phyloP scores from a whole-genome alignment of 495 filamentous ascomycete species.

The Podospora sp. region DNA sequence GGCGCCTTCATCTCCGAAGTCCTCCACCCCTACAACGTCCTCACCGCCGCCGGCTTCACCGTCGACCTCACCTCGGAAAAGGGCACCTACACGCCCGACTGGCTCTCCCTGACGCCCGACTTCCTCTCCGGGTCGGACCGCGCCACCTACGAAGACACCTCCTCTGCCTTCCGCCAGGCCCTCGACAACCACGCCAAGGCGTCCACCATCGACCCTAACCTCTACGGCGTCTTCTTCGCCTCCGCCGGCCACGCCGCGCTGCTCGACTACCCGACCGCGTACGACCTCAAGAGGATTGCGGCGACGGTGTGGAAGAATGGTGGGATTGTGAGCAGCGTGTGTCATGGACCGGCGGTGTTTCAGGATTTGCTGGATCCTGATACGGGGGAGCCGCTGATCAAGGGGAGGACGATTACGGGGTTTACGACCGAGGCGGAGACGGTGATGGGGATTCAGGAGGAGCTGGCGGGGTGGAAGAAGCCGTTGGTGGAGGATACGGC shows the following conservation, averaged over 20 bases:
- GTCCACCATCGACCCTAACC: slow-evolving; percentile 33
- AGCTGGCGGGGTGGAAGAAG: slow-evolving; percentile 38
- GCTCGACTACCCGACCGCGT: slow-evolving; percentile 49
- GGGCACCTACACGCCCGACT: slow-evolving; percentile 50
- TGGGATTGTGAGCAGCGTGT: slow-evolving; percentile 45
- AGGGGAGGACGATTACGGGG: slow-evolving; percentile 47
- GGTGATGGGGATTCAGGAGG: slow-evolving; percentile 41
- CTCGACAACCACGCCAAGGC: slow-evolving; percentile 44
- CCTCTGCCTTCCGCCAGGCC: slow-evolving; percentile 46
- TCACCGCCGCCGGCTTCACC: slow-evolving; percentile 49
- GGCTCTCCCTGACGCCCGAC: slow-evolving; percentile 48
- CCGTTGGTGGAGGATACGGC: slow-evolving; percentile 43
- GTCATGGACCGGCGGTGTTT: slow-evolving; percentile 51
- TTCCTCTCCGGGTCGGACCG: slow-evolving; percentile 44
- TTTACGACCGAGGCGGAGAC: slow-evolving; percentile 50
- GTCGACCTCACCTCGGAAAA: slow-evolving; percentile 55
- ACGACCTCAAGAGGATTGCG: slow-evolving; percentile 43
- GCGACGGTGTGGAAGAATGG: slow-evolving; percentile 44
- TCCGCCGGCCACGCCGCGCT: slow-evolving; percentile 51
- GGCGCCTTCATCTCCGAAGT: slow-evolving; percentile 54
- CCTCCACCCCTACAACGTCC: slow-evolving; percentile 51
- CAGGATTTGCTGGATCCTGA: slow-evolving; percentile 39
- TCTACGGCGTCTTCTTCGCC: slow-evolving; percentile 46
- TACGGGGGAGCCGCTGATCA: slow-evolving; percentile 47
- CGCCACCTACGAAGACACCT: slow-evolving; percentile 43